These are phyloP conservation scores for Verticillium nonalfalfae DNA, from an alignment of 2,329 filamentous ascomycete genomes.

Conservation along the genomic window DNA sequence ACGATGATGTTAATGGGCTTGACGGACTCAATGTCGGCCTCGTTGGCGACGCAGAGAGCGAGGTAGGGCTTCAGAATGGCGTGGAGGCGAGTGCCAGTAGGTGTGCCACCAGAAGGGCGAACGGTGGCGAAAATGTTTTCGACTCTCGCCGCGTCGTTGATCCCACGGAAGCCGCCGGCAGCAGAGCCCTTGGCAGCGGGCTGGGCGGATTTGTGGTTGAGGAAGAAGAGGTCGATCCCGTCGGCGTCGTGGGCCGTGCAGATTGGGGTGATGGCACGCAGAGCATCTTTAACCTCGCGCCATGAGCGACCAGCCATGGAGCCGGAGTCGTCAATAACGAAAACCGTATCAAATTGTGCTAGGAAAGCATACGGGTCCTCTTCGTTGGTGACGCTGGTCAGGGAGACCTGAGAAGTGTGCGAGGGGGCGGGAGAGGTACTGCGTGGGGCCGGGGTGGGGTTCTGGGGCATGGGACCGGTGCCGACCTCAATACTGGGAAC, in stretches of 20 bases:
- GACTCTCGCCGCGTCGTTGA: constrained; percentile 53
- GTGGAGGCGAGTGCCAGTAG: constrained; percentile 66
- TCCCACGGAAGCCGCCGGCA: constrained; percentile 55
- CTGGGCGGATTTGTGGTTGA: constrained; percentile 57
- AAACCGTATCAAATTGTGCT: constrained; percentile 73
- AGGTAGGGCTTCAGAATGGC: constrained; percentile 72
- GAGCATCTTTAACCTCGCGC: constrained; percentile 64
- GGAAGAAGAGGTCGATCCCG: constrained; percentile 86
- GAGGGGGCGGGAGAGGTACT: constrained; percentile 14
- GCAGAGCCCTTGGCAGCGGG: constrained; percentile 25
- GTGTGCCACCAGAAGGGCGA: constrained; percentile 60
- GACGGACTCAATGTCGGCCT: constrained; percentile 35
- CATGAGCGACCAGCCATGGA: constrained; percentile 78
- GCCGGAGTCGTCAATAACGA: constrained; percentile 87
- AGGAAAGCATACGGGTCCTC: constrained; percentile 76
- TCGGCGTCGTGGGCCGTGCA: constrained; percentile 75
- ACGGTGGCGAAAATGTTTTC: constrained; percentile 64
- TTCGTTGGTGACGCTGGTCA: constrained; percentile 25
- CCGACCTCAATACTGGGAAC: background rate
- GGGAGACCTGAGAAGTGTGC: constrained; percentile 14
- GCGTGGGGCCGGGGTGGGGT: constrained; percentile 2
- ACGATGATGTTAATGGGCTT: constrained; percentile 89
- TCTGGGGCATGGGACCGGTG: constrained; percentile 4
- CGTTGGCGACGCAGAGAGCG: constrained; percentile 25
- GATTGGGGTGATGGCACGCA: constrained; percentile 71